Percentiles rank a stretch among this genome's conserved stretches.
These are phyloP conservation scores for Leptographium wingfieldii DNA, from an alignment of 2,329 filamentous ascomycete genomes.

Conservation along the genomic window DNA sequence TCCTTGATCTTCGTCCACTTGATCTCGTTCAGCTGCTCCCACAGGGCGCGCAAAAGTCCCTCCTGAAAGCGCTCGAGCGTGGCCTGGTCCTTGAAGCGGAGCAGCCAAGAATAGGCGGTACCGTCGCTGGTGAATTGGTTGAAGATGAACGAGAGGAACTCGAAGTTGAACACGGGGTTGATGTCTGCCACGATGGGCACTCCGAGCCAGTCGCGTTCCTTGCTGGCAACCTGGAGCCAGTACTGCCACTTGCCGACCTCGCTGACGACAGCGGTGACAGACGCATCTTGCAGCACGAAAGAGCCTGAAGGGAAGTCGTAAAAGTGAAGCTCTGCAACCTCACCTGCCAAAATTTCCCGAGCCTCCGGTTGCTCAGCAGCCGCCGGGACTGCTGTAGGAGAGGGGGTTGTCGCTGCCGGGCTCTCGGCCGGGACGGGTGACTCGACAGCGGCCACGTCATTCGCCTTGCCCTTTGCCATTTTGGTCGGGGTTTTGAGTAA, in stretches of 20 bases:
- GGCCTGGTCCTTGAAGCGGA: constrained; percentile 77
- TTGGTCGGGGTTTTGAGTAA: neutral
- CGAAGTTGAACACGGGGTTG: constrained; percentile 97
- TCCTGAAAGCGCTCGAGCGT: constrained; percentile 81
- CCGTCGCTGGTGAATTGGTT: constrained; percentile 88
- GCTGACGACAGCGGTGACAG: constrained; percentile 66
- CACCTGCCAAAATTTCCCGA: constrained; percentile 59
- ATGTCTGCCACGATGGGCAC: constrained; percentile 79
- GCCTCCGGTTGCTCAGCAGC: constrained; percentile 56
- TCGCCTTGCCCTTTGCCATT: neutral
- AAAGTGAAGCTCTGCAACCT: constrained; percentile 76
- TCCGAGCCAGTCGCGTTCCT: constrained; percentile 72
- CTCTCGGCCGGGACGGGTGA: neutral
- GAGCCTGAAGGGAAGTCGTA: constrained; percentile 83
- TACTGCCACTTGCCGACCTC: constrained; percentile 90
- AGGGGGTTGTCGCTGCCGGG: neutral
- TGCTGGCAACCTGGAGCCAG: constrained; percentile 76
- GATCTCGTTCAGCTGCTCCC: constrained; percentile 88
- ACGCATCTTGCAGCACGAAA: constrained; percentile 67
- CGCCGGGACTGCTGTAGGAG: constrained; percentile 25
- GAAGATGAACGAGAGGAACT: constrained; percentile 98
- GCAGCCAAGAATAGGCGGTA: constrained; percentile 86
- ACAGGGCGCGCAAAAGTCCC: constrained; percentile 86
- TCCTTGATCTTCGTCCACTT: constrained; percentile 94
- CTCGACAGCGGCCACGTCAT: neutral